Conservation (phyloP, 2,329 filamentous ascomycete species). For the Trichoderma sp. region DNA sequence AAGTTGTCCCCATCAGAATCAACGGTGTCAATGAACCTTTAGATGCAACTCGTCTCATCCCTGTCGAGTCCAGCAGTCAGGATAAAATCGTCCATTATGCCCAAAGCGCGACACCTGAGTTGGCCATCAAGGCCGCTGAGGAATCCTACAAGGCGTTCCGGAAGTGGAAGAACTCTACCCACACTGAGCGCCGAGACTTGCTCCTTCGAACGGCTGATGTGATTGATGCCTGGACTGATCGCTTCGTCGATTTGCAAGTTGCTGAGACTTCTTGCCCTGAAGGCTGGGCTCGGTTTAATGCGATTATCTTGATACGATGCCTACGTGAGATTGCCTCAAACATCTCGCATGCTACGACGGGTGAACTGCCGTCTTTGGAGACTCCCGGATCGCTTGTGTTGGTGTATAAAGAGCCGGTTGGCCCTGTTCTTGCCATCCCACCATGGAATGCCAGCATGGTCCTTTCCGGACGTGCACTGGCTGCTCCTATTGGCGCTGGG, state of each 20-base stretch:
- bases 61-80: background rate
- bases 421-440: slow-evolving; percentile 75
- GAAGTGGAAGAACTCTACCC: slow-evolving; percentile 66
- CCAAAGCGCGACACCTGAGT: slow-evolving; percentile 48
- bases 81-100: slow-evolving; percentile 10
- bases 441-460: slow-evolving; percentile 54
- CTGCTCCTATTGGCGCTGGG: background rate
- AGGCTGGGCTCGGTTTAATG: slow-evolving; percentile 45
- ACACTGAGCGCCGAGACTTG: slow-evolving; percentile 64
- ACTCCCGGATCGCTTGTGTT: background rate
- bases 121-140: slow-evolving; percentile 55
- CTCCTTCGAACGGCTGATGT: slow-evolving; percentile 69
- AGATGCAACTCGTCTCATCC: background rate
- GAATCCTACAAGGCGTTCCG: slow-evolving; percentile 66
- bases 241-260: slow-evolving; percentile 62
- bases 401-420: slow-evolving; percentile 67
- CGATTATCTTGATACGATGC: slow-evolving; percentile 37
- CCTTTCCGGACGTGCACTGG: background rate
- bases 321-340: slow-evolving; percentile 48
- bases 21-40: background rate
- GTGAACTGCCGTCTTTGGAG: background rate
- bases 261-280: slow-evolving; percentile 46
- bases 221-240: slow-evolving; percentile 58
- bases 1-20: slow-evolving; percentile 13
- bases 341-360: slow-evolving; percentile 29